These are phyloP conservation scores for Ophiocordyceps camponoti-floridani DNA, from an alignment of 2,329 filamentous ascomycete species.

Conservation along the genomic window DNA sequence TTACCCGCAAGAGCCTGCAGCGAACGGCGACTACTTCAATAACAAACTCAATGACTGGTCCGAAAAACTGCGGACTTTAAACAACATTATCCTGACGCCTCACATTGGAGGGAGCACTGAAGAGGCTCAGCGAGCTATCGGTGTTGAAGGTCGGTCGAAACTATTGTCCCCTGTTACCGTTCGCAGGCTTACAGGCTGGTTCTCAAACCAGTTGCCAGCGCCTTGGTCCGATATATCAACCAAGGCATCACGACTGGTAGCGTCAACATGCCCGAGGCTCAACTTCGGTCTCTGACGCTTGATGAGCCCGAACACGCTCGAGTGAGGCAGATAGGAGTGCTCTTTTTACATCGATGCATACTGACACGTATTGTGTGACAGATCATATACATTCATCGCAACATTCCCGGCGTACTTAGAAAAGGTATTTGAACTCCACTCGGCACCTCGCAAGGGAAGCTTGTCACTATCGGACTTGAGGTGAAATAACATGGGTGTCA, in stretches of 20 bases:
- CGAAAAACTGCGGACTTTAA: slow-evolving; percentile 66
- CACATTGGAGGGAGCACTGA: slow-evolving; percentile 97
- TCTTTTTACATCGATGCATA: not conserved
- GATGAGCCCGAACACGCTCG: slow-evolving; percentile 82
- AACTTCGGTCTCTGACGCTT: slow-evolving; percentile 71
- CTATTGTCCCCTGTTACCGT: too few relatives aligned
- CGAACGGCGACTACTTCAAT: slow-evolving; percentile 91
- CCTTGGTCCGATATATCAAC: slow-evolving; percentile 87
- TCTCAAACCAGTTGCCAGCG: slow-evolving; percentile 46
- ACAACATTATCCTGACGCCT: slow-evolving; percentile 87
- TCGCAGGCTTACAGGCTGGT: not conserved
- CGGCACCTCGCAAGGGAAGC: not conserved
- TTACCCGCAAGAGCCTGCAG: slow-evolving; percentile 82
- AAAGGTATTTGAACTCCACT: slow-evolving; percentile 32
- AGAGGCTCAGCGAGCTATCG: slow-evolving; percentile 91
- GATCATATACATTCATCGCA: slow-evolving; percentile 92
- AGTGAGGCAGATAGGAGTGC: slow-evolving; percentile 17
- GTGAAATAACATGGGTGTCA: not conserved
- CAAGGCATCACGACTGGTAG: slow-evolving; percentile 80
- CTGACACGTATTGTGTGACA: slow-evolving; percentile 8
- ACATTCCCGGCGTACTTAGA: slow-evolving; percentile 85
- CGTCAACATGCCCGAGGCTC: slow-evolving; percentile 94
- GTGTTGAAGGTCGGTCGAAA: slow-evolving; percentile 47
- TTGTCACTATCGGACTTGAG: not conserved
- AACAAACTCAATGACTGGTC: slow-evolving; percentile 68